These are phyloP conservation scores for Pseudomassariella vexata DNA, from an alignment of 2,329 filamentous ascomycete genomes.

Conservation along the genomic window DNA sequence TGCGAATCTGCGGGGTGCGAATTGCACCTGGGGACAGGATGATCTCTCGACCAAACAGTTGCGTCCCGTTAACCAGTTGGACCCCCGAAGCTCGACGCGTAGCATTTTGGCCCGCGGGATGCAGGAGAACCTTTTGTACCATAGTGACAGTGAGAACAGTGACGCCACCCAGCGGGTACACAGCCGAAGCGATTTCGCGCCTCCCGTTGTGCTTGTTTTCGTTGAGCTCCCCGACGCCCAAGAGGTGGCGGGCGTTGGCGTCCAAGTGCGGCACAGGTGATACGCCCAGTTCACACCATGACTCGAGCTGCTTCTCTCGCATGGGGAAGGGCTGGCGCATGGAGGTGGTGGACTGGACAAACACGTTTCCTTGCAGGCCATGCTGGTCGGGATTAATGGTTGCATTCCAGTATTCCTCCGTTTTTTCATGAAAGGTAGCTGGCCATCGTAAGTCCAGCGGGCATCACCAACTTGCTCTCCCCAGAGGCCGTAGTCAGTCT, in stretches of 20 bases:
- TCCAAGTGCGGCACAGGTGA: neutral
- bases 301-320: neutral
- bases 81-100: no score
- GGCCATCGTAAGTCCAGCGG: neutral
- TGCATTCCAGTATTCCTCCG: neutral
- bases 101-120: no score
- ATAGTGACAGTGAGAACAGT: no score
- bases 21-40: slow-evolving; percentile 25
- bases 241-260: neutral
- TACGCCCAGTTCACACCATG: neutral
- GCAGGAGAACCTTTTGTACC: no score
- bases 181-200: slow-evolving; percentile 25
- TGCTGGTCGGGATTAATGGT: neutral
- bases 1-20: slow-evolving; percentile 25
- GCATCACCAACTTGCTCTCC: neutral
- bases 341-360: neutral
- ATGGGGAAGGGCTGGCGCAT: neutral
- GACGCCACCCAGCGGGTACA: no score
- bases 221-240: neutral
- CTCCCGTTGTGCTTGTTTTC: slow-evolving; percentile 10
- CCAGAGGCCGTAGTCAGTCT: neutral
- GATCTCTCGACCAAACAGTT: no score
- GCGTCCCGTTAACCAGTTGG: no score
- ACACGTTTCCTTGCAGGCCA: neutral
- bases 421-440: neutral